Evolutionary conservation across 2,329 filamentous ascomycete genomes (phyloP), one percentile per base, ranked within the genome.

Genomic region (Pseudogymnoascus sp.): DNA sequence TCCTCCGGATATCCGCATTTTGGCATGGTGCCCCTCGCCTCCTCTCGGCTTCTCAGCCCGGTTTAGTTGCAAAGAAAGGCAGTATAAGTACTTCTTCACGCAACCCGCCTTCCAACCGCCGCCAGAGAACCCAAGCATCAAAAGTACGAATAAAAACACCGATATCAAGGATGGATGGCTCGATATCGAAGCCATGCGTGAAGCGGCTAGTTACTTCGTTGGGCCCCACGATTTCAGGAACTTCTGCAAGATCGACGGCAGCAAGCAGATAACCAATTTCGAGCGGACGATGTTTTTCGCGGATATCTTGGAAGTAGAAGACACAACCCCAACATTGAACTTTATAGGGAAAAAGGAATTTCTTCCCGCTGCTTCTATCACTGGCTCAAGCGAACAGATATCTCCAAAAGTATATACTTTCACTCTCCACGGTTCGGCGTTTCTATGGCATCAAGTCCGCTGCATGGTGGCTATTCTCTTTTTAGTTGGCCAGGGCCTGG

Each of bases 11-110:
- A 97, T 99, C 70, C 85, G 91, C 65, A 80, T 96, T 63, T 82
- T 97, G 37, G 94, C 94, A 2, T 99, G 94, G 94, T 96, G 92
- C 72, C 91, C 93, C 0, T 80, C 84, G 31, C 90, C 89, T 14
- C 91, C 92, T 0, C 76, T 82, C 7, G 83, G 84, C 65, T 99
- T 99, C 74, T 92, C 90, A 35, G 94, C 94, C 4, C 87, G 94
- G 41, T 97, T 97, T 80, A 92, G 90, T 61, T 99, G 94, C 76
- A 85, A 88, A 65, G 92, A 97, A 76, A 83, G 94, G 21, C 88
- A 90, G 67, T 99, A 99, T 78, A 87, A 91, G 63, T 99, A 99
- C 76, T 97, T 96, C 79, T 99, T 99, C 78, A 97, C 94, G 0
- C 91, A 97, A 72, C 94, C 94, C 0, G 90, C 89, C 1, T 96